A percentile compares a stretch with the other conserved stretches of the same genome.
phyloP scores from a whole-genome alignment of 495 filamentous ascomycete genomes.

The Trichoderma erinaceum region DNA sequence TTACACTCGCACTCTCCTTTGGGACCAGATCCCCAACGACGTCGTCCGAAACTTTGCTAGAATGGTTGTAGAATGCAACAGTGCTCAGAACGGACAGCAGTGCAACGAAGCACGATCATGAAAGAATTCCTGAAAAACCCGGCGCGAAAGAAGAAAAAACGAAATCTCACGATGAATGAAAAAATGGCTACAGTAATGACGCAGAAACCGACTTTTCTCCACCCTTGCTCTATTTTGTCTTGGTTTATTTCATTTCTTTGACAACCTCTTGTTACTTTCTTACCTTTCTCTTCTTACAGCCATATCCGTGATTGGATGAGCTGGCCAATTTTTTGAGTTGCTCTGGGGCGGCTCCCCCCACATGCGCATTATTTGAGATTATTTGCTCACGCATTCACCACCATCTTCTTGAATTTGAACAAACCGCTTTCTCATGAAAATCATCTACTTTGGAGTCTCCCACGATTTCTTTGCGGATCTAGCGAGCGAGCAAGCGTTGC shows the following conservation, averaged over 20 bases:
- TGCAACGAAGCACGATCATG: constrained; percentile 33
- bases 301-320: neutral
- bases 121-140: constrained; percentile 21
- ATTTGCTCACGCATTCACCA: constrained; percentile 9
- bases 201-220: neutral
- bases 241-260: neutral
- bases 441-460: constrained; percentile 16
- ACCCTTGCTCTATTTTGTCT: constrained; percentile 5
- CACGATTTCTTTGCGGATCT: constrained; percentile 18
- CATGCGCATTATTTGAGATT: constrained; percentile 11
- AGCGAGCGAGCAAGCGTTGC: constrained; percentile 27
- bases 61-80: constrained; percentile 64
- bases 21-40: constrained; percentile 87
- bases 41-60: constrained; percentile 88
- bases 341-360: neutral
- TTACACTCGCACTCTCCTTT: constrained; percentile 87
- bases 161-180: constrained; percentile 10
- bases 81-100: constrained; percentile 24
- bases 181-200: constrained; percentile 11
- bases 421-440: constrained; percentile 18
- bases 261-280: constrained; percentile 15
- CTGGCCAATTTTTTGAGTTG: neutral
- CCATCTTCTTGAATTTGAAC: constrained; percentile 9
- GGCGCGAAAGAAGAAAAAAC: constrained; percentile 18
- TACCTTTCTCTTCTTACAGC: constrained; percentile 9